These are phyloP conservation scores for Penicillium expansum DNA, from an alignment of 2,329 filamentous ascomycete species.

Conservation along the genomic window DNA sequence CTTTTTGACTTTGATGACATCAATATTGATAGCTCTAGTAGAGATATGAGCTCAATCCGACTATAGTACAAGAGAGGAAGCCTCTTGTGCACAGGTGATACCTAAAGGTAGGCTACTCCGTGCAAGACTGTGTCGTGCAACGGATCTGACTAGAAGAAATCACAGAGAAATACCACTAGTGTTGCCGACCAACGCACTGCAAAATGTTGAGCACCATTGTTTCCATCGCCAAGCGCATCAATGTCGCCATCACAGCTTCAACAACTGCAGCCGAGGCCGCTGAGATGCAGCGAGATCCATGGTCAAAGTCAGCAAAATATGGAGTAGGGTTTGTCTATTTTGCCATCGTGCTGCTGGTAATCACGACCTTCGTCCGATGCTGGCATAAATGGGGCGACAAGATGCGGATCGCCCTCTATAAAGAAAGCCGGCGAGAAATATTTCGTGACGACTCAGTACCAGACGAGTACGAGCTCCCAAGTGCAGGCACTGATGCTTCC, in stretches of 20 bases:
- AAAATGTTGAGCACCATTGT: slow-evolving; percentile 20
- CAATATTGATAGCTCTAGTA: neutral
- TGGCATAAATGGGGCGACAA: slow-evolving; percentile 94
- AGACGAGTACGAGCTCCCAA: slow-evolving; percentile 61
- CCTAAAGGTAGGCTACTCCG: neutral
- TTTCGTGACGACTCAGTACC: slow-evolving; percentile 55
- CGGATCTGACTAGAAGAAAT: neutral
- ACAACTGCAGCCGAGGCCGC: slow-evolving; percentile 56
- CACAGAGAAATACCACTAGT: neutral
- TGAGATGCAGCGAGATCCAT: slow-evolving; percentile 68
- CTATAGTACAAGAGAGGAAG: slow-evolving; percentile 10
- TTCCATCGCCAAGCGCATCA: slow-evolving; percentile 50
- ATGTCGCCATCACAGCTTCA: slow-evolving; percentile 55
- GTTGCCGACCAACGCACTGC: neutral
- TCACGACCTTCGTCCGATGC: slow-evolving; percentile 67
- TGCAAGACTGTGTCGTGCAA: neutral
- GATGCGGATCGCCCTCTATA: slow-evolving; percentile 83
- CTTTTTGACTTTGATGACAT: neutral
- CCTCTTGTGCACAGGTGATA: neutral
- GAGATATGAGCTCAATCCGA: slow-evolving; percentile 9
- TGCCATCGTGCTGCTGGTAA: slow-evolving; percentile 66
- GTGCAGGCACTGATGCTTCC: slow-evolving; percentile 58
- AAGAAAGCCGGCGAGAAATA: slow-evolving; percentile 71
- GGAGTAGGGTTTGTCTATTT: slow-evolving; percentile 87
- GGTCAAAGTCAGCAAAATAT: slow-evolving; percentile 79